Evolutionary conservation across 1,284 basidiomycete species (phyloP).

Genomic region (Cryptococcus sp.): DNA sequence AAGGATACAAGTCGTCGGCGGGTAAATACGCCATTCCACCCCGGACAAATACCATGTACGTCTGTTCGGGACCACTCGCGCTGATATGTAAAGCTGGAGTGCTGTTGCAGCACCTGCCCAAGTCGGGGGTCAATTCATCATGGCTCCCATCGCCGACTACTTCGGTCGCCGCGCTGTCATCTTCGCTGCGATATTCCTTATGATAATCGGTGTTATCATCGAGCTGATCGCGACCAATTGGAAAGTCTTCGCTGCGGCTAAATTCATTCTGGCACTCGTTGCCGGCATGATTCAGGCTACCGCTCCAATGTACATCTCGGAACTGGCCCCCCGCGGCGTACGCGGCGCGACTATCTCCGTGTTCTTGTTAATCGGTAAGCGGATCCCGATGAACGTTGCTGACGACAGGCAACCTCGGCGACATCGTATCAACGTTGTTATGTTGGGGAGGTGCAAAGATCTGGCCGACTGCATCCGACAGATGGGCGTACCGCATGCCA

Average conservation of each 20-base stretch:
- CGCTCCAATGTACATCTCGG: too few relatives aligned
- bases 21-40: neutral
- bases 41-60: too few relatives aligned
- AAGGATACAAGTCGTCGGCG: neutral
- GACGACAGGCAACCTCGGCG: too few relatives aligned
- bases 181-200: neutral
- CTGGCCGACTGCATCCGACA: too few relatives aligned
- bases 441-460: too few relatives aligned
- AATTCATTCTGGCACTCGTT: neutral
- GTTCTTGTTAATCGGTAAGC: too few relatives aligned
- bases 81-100: neutral
- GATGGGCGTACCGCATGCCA: too few relatives aligned
- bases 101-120: neutral
- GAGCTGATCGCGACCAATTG: constrained; percentile 1
- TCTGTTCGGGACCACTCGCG: neutral
- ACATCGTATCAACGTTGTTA: too few relatives aligned
- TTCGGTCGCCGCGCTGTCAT: constrained; percentile 2
- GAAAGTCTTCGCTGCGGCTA: neutral
- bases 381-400: too few relatives aligned
- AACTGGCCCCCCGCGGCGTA: too few relatives aligned
- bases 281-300: neutral
- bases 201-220: neutral
- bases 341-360: too few relatives aligned
- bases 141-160: constrained; percentile 1
- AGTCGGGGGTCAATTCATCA: neutral